A percentile compares a stretch with the other conserved stretches of the same genome.
Evolutionary conservation across 495 filamentous ascomycete species (phyloP).

Genomic region (Neurospora sp.): DNA sequence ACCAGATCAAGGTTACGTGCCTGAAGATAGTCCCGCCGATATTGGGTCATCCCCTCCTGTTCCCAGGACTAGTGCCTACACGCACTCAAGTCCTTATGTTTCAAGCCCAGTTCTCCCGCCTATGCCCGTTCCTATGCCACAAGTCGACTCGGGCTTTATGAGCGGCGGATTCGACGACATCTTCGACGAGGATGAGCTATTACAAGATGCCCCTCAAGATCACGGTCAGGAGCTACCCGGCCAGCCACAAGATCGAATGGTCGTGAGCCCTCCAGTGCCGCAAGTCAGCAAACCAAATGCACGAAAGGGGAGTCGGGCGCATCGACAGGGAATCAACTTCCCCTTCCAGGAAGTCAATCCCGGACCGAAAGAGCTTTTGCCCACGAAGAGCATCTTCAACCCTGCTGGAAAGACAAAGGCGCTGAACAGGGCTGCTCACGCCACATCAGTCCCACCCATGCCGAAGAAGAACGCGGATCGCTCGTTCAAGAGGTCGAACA

Average conservation of each 20-base stretch:
- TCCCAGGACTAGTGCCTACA: slow-evolving; percentile 38
- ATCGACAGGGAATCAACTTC: slow-evolving; percentile 14
- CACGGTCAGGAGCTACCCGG: slow-evolving; percentile 10
- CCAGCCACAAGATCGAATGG: slow-evolving; percentile 1
- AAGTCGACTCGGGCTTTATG: slow-evolving; percentile 72
- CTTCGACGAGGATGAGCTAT: slow-evolving; percentile 30
- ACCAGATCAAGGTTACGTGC: slow-evolving; percentile 44
- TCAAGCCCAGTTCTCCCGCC: slow-evolving; percentile 69
- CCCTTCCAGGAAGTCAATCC: slow-evolving; percentile 32
- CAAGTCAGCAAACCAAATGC: slow-evolving; percentile 3
- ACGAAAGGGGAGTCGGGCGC: slow-evolving; percentile 6
- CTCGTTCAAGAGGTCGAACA: slow-evolving; percentile 16
- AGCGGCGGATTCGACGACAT: slow-evolving; percentile 57
- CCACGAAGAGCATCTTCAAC: slow-evolving; percentile 36
- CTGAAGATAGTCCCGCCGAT: slow-evolving; percentile 45
- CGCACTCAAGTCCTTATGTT: slow-evolving; percentile 41
- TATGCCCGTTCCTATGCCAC: slow-evolving; percentile 33
- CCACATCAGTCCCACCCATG: slow-evolving; percentile 1
- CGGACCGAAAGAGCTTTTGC: slow-evolving; percentile 33
- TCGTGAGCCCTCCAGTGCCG: slow-evolving; percentile 3
- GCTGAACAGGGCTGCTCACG: slow-evolving; percentile 10
- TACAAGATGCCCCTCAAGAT: slow-evolving; percentile 11
- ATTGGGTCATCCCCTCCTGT: slow-evolving; percentile 76
- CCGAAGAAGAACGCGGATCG: slow-evolving; percentile 9
- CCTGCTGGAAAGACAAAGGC: slow-evolving; percentile 19